These are phyloP conservation scores for Apostasia shenzhenica DNA, from an alignment of 106 monocot genomes.

Conservation along the genomic window DNA sequence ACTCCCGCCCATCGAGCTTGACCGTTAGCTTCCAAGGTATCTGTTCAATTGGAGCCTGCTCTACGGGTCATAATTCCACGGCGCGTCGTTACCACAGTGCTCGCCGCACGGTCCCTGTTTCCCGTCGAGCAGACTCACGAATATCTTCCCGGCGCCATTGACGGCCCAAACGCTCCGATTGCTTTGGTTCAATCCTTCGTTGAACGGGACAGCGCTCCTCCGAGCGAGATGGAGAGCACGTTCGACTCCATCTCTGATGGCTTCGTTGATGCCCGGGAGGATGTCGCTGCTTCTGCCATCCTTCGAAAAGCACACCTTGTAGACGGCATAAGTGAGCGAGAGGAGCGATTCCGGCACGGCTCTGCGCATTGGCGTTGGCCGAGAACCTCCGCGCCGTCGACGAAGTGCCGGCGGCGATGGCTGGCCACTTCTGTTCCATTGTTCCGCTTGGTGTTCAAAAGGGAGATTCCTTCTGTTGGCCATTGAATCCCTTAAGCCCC, in stretches of 20 bases:
- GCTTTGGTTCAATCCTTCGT: constrained; percentile 2
- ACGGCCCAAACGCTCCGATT: constrained; percentile 9
- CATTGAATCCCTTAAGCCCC: neutral
- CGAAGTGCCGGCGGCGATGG: constrained; percentile 15
- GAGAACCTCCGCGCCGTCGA: neutral
- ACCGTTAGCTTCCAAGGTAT: constrained; percentile 2
- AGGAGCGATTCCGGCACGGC: constrained; percentile 15
- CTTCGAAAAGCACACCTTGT: constrained; percentile 17
- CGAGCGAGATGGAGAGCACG: constrained; percentile 23
- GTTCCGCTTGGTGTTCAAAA: constrained; percentile 1
- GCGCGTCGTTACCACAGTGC: constrained; percentile 16
- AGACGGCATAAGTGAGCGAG: constrained; percentile 8
- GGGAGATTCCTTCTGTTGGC: neutral
- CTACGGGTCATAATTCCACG: constrained; percentile 30
- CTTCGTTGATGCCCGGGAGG: constrained; percentile 11
- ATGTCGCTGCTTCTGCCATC: neutral
- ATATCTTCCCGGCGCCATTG: constrained; percentile 5
- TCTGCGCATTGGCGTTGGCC: constrained; percentile 10
- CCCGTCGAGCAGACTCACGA: constrained; percentile 16
- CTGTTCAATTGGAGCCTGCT: constrained; percentile 22
- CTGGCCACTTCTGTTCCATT: constrained; percentile 16
- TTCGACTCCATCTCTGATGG: constrained; percentile 23
- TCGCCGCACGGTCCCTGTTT: constrained; percentile 5
- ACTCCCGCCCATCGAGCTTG: constrained; percentile 5
- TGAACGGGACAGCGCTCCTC: neutral